Evolutionary conservation across 2,329 filamentous ascomycete species (phyloP).

Genomic region (Berkeleyomyces basicola): DNA sequence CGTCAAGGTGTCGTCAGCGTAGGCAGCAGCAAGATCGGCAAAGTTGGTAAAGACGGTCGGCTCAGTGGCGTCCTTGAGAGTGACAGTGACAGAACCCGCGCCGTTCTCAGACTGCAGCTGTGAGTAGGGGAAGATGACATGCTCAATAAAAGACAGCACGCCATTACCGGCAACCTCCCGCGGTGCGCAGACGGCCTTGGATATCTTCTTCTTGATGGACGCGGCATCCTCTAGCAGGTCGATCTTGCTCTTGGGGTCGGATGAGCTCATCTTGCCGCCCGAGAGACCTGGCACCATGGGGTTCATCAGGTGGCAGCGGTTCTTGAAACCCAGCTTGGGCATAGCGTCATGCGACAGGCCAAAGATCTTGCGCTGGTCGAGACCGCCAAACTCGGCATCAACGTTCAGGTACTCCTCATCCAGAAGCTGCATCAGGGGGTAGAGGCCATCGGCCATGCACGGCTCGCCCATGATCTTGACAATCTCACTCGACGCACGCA

Average conservation of each 20-base stretch:
- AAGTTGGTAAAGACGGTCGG: conserved; percentile 68
- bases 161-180: conserved; percentile 71
- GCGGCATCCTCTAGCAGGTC: conserved; percentile 75
- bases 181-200: conserved; percentile 67
- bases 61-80: conserved; percentile 53
- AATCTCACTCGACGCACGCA: conserved; percentile 81
- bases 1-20: conserved; percentile 57
- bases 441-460: conserved; percentile 36
- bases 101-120: conserved; percentile 31
- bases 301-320: conserved; percentile 30
- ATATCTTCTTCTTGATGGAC: conserved; percentile 61
- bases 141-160: conserved; percentile 71
- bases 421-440: conserved; percentile 54
- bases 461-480: conserved; percentile 81
- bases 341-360: conserved; percentile 70
- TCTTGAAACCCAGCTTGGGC: conserved; percentile 67
- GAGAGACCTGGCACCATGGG: conserved; percentile 80
- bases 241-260: conserved; percentile 66
- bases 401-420: conserved; percentile 82
- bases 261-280: conserved; percentile 75
- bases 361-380: conserved; percentile 84
- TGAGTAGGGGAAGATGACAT: conserved; percentile 63
- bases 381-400: conserved; percentile 71
- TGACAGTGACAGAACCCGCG: conserved; percentile 26
- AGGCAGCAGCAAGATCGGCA: conserved; percentile 61